Evolutionary conservation across 225 moss, liverwort and hornwort species (phyloP).

Genomic region (Anthoceros angustus): DNA sequence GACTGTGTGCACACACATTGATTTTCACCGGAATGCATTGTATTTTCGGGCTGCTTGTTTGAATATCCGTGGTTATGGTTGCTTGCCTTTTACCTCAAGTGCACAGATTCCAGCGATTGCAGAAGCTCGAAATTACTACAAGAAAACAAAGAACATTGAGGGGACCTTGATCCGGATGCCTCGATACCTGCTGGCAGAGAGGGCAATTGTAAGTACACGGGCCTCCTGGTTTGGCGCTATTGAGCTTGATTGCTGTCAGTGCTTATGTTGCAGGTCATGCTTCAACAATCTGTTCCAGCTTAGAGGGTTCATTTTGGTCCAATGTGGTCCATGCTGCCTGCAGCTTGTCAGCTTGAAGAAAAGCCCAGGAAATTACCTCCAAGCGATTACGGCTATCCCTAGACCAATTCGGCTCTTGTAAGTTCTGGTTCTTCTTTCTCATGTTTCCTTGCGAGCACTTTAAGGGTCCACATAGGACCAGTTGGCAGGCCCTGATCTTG

Average conservation of each 20-base stretch:
- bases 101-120: slow-evolving; percentile 71
- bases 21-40: background rate
- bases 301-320: no score
- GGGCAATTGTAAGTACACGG: slow-evolving; percentile 84
- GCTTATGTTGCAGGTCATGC: no score
- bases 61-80: background rate
- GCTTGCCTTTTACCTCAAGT: slow-evolving; percentile 30
- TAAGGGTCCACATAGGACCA: no score
- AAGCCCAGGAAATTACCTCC: slow-evolving; percentile 58
- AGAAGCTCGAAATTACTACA: slow-evolving; percentile 66
- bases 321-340: slow-evolving; percentile 11
- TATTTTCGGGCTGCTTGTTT: no score
- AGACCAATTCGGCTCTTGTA: slow-evolving; percentile 88
- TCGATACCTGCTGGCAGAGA: slow-evolving; percentile 70
- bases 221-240: no score
- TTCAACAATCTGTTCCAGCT: no score
- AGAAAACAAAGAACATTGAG: slow-evolving; percentile 48
- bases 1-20: slow-evolving; percentile 8
- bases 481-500: background rate
- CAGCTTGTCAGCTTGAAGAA: slow-evolving; percentile 75
- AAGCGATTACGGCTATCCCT: slow-evolving; percentile 76
- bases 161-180: slow-evolving; percentile 58
- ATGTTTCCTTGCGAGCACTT: background rate
- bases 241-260: no score
- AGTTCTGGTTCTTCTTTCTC: slow-evolving; percentile 3